Evolutionary conservation across 805 yeast species (phyloP).

Genomic region (Teunomyces kruisii): DNA sequence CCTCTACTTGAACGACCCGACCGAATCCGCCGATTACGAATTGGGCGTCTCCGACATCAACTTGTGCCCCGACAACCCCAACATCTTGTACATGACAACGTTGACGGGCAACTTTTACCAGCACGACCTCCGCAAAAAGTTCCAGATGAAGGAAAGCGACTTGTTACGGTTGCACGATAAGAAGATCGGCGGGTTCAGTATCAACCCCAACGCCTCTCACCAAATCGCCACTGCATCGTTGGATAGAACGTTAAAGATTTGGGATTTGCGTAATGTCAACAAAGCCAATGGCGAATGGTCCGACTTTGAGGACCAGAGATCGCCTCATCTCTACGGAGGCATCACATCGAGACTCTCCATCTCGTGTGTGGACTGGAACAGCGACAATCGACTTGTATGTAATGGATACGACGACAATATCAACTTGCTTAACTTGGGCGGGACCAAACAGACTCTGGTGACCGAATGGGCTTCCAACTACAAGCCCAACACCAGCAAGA

Average conservation of each 20-base stretch:
- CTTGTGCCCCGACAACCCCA: conserved; percentile 45
- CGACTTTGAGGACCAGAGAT: conserved; percentile 45
- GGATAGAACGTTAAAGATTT: conserved; percentile 78
- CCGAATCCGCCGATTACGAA: conserved; percentile 39
- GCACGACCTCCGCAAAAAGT: conserved; percentile 62
- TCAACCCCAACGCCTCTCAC: conserved; percentile 65
- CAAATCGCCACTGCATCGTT: conserved; percentile 86
- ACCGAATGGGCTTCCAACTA: conserved; percentile 24
- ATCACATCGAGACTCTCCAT: conserved; percentile 78
- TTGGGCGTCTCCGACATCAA: conserved; percentile 76
- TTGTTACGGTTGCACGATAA: conserved; percentile 76
- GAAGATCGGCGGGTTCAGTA: conserved; percentile 85
- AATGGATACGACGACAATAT: conserved; percentile 92
- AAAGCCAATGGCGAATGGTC: conserved; percentile 51
- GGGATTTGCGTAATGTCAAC: conserved; percentile 73
- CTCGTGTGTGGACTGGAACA: conserved; percentile 82
- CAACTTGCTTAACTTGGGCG: conserved; percentile 58
- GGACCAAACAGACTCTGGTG: conserved; percentile 23
- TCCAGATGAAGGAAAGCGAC: conserved; percentile 24
- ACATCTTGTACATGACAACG: conserved; percentile 71
- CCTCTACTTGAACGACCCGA: conserved; percentile 46
- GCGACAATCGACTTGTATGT: conserved; percentile 69
- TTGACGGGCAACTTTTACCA: conserved; percentile 75
- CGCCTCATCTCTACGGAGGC: conserved; percentile 57
- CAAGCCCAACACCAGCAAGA: conserved; percentile 10